Evolutionary conservation across 345 rosid species (phyloP).

Genomic region (Aegle marmelos): DNA sequence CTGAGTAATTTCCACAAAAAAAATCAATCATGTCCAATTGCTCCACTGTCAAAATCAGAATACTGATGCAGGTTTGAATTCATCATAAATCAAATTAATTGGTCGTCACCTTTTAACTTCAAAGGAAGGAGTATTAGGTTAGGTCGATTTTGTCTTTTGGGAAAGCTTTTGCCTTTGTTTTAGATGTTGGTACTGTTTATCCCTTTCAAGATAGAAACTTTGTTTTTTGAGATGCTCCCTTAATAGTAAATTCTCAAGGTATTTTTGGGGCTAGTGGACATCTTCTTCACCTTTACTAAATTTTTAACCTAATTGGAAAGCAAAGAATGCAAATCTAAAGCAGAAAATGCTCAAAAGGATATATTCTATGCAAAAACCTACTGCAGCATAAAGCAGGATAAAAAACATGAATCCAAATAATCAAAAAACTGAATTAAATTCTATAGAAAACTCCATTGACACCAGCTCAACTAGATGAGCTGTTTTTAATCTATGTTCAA

Average conservation of each 20-base stretch:
- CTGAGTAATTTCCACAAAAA: background rate
- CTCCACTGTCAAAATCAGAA: background rate
- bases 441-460: background rate
- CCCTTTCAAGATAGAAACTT: too few species aligned
- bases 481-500: background rate
- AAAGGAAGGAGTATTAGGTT: too few species aligned
- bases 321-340: background rate
- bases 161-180: too few species aligned
- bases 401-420: background rate
- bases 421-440: background rate
- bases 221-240: too few species aligned
- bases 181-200: too few species aligned
- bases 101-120: background rate
- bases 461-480: background rate
- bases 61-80: background rate
- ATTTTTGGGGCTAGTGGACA: too few species aligned
- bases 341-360: background rate
- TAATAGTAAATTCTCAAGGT: too few species aligned
- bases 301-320: background rate
- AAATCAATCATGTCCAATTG: background rate
- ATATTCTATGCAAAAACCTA: background rate
- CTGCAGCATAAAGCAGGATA: background rate
- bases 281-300: too few species aligned
- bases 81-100: conserved; percentile 1
- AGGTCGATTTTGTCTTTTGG: too few species aligned